Conservation (phyloP, 345 rosid species). For the Acer saccharum region DNA sequence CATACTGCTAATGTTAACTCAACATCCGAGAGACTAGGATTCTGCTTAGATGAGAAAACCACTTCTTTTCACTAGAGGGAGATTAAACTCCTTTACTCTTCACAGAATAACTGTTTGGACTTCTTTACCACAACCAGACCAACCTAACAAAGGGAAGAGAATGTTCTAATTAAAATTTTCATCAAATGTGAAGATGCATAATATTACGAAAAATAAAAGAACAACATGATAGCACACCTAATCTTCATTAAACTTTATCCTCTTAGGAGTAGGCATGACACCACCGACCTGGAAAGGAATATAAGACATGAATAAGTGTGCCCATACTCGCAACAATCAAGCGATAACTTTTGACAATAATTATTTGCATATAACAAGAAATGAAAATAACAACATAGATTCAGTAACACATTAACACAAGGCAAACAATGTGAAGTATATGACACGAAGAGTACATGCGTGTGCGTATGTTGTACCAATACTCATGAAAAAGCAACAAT, state of each 20-base stretch:
- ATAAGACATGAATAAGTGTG: background rate
- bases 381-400: background rate
- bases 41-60: background rate
- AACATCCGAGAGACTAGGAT: background rate
- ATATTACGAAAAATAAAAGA: background rate
- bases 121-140: background rate
- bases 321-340: background rate
- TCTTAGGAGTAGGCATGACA: constrained; percentile 57
- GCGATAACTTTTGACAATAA: background rate
- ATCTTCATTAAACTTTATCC: constrained; percentile 74
- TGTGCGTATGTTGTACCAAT: too few relatives aligned
- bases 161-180: background rate
- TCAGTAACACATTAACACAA: background rate
- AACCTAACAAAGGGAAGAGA: background rate
- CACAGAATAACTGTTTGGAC: background rate
- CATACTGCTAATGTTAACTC: background rate
- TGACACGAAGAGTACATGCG: background rate
- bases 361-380: background rate
- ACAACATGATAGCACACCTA: constrained; percentile 23
- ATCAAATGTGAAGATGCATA: background rate
- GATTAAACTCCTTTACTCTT: background rate
- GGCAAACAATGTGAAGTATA: background rate
- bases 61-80: background rate
- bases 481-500: background rate
- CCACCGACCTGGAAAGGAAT: constrained; percentile 62